Evolutionary conservation across 1,284 basidiomycete species (phyloP).

Genomic region (Trichosporon coremiiforme): DNA sequence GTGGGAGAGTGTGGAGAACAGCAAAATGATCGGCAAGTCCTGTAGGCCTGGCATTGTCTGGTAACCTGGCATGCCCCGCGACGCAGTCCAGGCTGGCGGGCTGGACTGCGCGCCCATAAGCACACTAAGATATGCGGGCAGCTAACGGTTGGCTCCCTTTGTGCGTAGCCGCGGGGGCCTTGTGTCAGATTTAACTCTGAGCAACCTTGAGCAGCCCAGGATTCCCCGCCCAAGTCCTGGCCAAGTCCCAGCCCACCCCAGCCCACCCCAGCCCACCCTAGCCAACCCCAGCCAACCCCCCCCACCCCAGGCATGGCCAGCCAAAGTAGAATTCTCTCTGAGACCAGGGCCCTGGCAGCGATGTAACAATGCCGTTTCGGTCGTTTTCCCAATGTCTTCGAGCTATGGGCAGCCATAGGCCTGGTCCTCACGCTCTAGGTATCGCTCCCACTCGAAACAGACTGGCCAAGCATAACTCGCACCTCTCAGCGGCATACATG

Average conservation of each 20-base stretch:
- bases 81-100: background rate
- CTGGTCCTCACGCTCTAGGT: no score
- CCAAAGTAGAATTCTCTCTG: background rate
- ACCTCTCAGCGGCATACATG: background rate
- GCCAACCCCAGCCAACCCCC: no score
- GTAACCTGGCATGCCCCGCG: no score
- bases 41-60: no score
- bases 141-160: background rate
- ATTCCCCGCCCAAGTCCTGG: background rate
- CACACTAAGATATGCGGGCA: constrained; percentile 2
- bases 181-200: background rate
- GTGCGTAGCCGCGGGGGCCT: background rate
- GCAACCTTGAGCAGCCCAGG: background rate
- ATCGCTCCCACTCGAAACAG: background rate
- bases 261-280: no score
- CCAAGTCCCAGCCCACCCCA: no score
- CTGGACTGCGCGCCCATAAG: background rate
- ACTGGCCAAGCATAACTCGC: background rate
- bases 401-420: no score
- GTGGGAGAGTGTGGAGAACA: background rate
- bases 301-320: no score
- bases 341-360: background rate
- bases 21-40: background rate
- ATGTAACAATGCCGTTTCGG: background rate
- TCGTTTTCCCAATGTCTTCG: background rate